phyloP scores from a whole-genome alignment of 2,329 filamentous ascomycete genomes.

The Xylaria sp. region DNA sequence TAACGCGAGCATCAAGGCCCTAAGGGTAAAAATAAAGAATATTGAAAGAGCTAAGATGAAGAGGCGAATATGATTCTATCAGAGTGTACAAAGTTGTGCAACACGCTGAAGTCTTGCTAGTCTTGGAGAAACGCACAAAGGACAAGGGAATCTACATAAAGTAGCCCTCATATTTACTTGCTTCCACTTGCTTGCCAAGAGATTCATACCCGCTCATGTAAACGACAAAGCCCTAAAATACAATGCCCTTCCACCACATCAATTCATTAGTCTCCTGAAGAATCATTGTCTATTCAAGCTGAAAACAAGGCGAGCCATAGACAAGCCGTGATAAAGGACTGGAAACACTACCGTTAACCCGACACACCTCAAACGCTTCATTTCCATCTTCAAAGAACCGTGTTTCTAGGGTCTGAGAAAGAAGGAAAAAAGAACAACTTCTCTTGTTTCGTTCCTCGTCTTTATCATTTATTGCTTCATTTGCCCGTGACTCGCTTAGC shows the following conservation, averaged over 20 bases:
- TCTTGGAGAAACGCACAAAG: not conserved
- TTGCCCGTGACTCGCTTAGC: conserved; percentile 2
- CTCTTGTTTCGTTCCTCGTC: conserved; percentile 14
- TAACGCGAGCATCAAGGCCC: not conserved
- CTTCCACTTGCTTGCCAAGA: not conserved
- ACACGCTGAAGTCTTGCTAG: not conserved
- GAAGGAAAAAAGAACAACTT: not conserved
- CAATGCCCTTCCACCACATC: not conserved
- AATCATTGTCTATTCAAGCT: not conserved
- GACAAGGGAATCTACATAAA: not conserved
- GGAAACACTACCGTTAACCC: not conserved
- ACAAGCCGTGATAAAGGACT: not conserved
- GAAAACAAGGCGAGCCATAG: not conserved
- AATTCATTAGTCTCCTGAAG: not conserved
- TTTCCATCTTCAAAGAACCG: conserved; percentile 23
- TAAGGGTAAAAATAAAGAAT: not conserved
- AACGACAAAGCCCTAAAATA: not conserved
- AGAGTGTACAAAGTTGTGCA: not conserved
- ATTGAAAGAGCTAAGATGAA: not conserved
- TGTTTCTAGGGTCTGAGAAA: not conserved
- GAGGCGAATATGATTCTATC: not conserved
- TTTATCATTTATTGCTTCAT: conserved; percentile 17
- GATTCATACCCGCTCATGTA: not conserved
- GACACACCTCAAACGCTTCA: not conserved
- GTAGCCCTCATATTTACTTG: not conserved